Evolutionary conservation across 192 early-diverging fungal genomes (phyloP), one percentile per base, ranked within the genome.

Genomic region (Piromyces sp.): DNA sequence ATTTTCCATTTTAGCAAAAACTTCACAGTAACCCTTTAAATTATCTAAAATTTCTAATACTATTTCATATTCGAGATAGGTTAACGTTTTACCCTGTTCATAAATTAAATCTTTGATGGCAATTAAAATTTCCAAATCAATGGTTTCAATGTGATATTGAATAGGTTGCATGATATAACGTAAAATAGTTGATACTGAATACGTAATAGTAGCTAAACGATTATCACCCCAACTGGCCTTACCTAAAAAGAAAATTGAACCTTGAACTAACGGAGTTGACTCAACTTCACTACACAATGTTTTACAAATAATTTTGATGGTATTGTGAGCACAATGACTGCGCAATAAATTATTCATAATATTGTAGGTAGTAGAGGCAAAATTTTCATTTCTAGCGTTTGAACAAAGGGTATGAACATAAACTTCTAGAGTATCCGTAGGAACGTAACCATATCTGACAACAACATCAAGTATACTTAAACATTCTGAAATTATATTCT

Each of bases 281-380:
- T 40, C 81, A 13, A 85, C 80, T 78, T 78, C 30, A 15, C 37
- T 16, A 79, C 28, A 30, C 22, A 80, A 29, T 19, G 29, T 79
- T 31, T 88, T 84, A 81, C 89, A 93, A 26, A 94, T 80, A 3
- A 87, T 86, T 78, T 87, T 83, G 29, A 91, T 89, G 4, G 89
- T 85, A 30, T 85, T 89, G n/a, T 90, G 88, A 0, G 89, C 90
- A 80, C 88, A 89, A 58, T 92, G 92, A 31, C 90, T 91, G 78
- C 86, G 87, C 80, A 93, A 84, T 36, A 94, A 82, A 83, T 93
- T 92, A 30, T 86, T 84, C 82, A 92, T 90, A 79, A 92, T 90
- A 68, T 68, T 68, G n/a, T 68, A 68, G 0, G 51, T 68, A 0
- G 26, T 68, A 9, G 51, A 11, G 1, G 51, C 51, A 68, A 68